A percentile compares a stretch with the other conserved stretches of the same genome.
These are phyloP conservation scores for Leccinum angustisporum DNA, from an alignment of 1,284 basidiomycete species.

Conservation along the genomic window DNA sequence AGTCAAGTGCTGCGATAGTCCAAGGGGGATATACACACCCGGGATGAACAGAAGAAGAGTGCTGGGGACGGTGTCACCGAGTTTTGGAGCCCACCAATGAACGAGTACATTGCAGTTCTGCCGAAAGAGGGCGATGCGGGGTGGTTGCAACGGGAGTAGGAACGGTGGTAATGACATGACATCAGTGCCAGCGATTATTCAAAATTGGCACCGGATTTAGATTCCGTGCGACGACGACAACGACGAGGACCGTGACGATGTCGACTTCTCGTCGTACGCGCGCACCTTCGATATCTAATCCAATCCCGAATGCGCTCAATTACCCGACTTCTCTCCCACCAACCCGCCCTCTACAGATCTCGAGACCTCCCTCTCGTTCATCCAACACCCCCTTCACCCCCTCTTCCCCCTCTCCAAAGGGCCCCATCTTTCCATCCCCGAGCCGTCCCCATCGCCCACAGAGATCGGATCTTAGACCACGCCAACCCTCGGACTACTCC, in stretches of 20 bases:
- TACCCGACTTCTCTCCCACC: conserved; percentile 24
- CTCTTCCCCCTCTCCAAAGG: conserved; percentile 36
- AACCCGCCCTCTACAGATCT: conserved; percentile 32
- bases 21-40: conserved; percentile 34
- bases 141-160: conserved; percentile 29
- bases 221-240: conserved; percentile 1
- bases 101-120: conserved; percentile 43
- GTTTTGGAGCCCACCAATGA: conserved; percentile 51
- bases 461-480: conserved; percentile 52
- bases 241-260: conserved; percentile 18
- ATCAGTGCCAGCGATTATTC: not conserved
- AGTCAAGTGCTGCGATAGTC: not conserved
- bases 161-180: conserved; percentile 37
- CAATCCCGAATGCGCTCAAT: conserved; percentile 27
- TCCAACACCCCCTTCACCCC: conserved; percentile 37
- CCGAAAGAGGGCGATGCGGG: conserved; percentile 38
- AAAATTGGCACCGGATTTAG: conserved; percentile 7
- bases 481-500: conserved; percentile 44
- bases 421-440: conserved; percentile 39
- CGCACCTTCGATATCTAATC: conserved; percentile 28
- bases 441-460: conserved; percentile 55
- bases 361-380: conserved; percentile 45
- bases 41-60: conserved; percentile 58
- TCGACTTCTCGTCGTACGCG: conserved; percentile 27
- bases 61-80: conserved; percentile 32